Conservation (phyloP, 1,139 yeast species). For the Sugiyamaella japonica region DNA sequence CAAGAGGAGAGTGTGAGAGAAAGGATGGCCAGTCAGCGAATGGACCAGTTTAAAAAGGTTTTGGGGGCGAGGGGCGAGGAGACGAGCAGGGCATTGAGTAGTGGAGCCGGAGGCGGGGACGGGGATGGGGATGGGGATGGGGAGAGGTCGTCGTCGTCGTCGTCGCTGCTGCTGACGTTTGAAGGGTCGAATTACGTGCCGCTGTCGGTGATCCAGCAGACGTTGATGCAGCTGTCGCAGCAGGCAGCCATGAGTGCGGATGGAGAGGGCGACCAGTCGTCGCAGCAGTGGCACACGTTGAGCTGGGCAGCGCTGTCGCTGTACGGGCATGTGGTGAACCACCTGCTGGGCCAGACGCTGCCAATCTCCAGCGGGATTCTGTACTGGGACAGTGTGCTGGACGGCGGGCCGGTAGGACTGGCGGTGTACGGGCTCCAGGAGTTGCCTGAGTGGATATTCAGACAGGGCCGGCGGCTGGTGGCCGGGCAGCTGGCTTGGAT, state of each 20-base stretch:
- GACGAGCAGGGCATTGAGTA: background rate
- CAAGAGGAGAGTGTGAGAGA: background rate
- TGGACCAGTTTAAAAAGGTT: conserved; percentile 10
- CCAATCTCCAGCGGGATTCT: conserved; percentile 38
- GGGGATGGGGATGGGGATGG: too few relatives aligned
- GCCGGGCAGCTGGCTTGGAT: conserved; percentile 7
- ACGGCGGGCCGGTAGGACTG: conserved; percentile 29
- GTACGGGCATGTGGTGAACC: conserved; percentile 30
- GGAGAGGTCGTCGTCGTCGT: too few relatives aligned
- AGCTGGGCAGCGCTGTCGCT: conserved; percentile 27
- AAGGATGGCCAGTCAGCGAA: conserved; percentile 10
- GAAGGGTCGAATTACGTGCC: conserved; percentile 17
- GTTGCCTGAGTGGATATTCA: conserved; percentile 27
- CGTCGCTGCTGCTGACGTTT: conserved; percentile 16
- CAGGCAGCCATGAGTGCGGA: too few relatives aligned
- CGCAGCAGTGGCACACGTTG: conserved; percentile 12
- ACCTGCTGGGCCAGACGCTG: conserved; percentile 36
- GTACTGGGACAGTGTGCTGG: conserved; percentile 40
- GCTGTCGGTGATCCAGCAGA: conserved; percentile 16
- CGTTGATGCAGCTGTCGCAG: conserved; percentile 1
- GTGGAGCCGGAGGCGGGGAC: background rate
- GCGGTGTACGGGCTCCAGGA: conserved; percentile 33
- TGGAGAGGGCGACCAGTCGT: background rate
- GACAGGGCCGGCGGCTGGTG: conserved; percentile 11
- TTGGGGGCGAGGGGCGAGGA: conserved; percentile 1